Evolutionary conservation across 1,139 yeast species (phyloP).

Genomic region (Blastobotrys ciferrii): DNA sequence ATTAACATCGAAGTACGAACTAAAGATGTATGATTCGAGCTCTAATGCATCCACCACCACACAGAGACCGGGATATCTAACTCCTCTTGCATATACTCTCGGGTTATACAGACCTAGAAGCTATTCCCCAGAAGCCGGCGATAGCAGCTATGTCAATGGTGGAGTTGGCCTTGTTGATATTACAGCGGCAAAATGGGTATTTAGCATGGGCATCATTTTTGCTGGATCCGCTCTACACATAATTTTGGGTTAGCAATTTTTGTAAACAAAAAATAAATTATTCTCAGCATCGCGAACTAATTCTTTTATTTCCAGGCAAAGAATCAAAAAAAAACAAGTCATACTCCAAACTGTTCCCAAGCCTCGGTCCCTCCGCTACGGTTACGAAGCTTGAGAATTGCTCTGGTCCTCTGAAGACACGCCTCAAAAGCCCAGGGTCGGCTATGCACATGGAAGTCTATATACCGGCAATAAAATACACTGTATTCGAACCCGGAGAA

Average conservation of each 20-base stretch:
- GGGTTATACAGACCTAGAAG: slow-evolving; percentile 40
- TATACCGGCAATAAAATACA: no score
- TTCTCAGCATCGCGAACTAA: no score
- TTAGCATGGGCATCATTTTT: slow-evolving; percentile 13
- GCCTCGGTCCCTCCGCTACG: no score
- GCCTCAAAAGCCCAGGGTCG: no score
- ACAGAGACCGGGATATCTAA: slow-evolving; percentile 32
- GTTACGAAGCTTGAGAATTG: no score
- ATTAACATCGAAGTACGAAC: slow-evolving; percentile 39
- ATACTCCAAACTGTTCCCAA: no score
- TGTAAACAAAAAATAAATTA: neutral
- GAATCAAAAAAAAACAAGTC: no score
- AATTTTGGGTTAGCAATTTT: slow-evolving; percentile 10
- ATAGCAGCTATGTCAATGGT: slow-evolving; percentile 14
- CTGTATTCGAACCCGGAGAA: no score
- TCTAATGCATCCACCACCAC: slow-evolving; percentile 31
- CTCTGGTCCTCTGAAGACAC: no score
- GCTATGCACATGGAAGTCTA: no score
- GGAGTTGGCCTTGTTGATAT: slow-evolving; percentile 12
- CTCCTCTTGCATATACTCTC: slow-evolving; percentile 34
- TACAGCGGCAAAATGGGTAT: slow-evolving; percentile 17
- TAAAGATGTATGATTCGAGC: slow-evolving; percentile 38
- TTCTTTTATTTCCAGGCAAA: no score
- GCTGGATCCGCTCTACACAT: slow-evolving; percentile 17
- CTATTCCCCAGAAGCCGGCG: slow-evolving; percentile 36